These are phyloP conservation scores for Taiozyma sp. DNA, from an alignment of 1,139 yeast species.

Conservation along the genomic window DNA sequence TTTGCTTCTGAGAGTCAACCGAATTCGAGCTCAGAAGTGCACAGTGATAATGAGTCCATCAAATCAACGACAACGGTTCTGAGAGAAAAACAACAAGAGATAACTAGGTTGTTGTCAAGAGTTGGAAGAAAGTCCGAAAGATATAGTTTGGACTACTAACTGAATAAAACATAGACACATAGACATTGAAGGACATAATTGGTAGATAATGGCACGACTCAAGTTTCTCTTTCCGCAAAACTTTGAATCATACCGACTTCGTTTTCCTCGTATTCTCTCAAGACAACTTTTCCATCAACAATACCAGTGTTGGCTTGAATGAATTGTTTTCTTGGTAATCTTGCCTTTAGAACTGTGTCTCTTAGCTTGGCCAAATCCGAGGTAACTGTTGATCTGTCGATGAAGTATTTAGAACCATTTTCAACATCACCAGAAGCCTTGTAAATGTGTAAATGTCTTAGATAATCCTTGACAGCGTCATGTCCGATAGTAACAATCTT, in stretches of 20 bases:
- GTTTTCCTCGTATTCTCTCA: conserved; percentile 71
- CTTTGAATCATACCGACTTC: conserved; percentile 74
- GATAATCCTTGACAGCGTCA: conserved; percentile 65
- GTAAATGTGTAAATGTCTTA: conserved; percentile 67
- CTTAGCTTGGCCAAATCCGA: conserved; percentile 59
- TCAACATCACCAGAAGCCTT: conserved; percentile 71
- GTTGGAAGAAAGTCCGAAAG: neutral
- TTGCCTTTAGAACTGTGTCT: conserved; percentile 61
- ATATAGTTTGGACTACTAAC: conserved; percentile 2
- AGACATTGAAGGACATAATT: neutral
- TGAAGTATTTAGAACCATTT: conserved; percentile 58
- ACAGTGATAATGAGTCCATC: neutral
- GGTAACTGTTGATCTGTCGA: conserved; percentile 60
- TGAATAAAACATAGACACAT: neutral
- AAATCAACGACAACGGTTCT: neutral
- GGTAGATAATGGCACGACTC: neutral
- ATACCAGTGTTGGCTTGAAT: conserved; percentile 72
- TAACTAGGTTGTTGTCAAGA: conserved; percentile 3
- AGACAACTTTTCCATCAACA: conserved; percentile 39
- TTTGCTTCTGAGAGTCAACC: neutral
- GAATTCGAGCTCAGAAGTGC: neutral
- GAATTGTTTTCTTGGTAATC: conserved; percentile 77
- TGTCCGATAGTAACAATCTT: conserved; percentile 67
- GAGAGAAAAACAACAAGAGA: conserved; percentile 5
- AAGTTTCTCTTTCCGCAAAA: conserved; percentile 54